Evolutionary conservation across 2,329 filamentous ascomycete species (phyloP), one percentile per base, ranked within the genome.

Genomic region (Aspergillus proliferans): DNA sequence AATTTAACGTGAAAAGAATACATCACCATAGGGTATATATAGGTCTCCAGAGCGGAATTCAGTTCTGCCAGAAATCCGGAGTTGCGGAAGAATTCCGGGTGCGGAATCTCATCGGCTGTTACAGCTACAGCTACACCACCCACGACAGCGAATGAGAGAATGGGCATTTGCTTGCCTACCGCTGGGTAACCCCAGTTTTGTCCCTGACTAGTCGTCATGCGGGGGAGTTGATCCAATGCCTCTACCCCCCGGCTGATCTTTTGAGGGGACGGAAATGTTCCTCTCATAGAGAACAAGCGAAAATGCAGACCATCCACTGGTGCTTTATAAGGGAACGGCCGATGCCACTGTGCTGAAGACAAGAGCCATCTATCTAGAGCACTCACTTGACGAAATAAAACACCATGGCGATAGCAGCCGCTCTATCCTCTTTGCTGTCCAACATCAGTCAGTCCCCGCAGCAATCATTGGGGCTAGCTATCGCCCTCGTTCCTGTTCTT

Each of bases 401-500:
- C 45, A 55, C 18, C 41, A 67, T 67, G 65, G 62, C 64, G 2
- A 58, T 66, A 40, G 53, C 56, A 45, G 48, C 52, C 39, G 52
- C 52, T 8, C 26, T 67, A 12, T 54, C 52, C 3, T 47, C 55
- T 10, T 21, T 67, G 15, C 59, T 64, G 30, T 26, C 45, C 34
- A 51, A 45, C 9, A 33, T 56, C 9, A 21, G 59, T 4, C 26
- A 59, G 21, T 50, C 52, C 30, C 61, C 61, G 15, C 47, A 55
- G 41, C 62, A 56, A 21, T 58, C 56, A 3, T 41, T 64, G 26
- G 53, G 53, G 7, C 38, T 58, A 28, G 44, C 55, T 2, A 26
- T 45, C 2, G 6, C 67, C 45, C 5, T 64, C 9, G 53, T 68
- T 1, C 69, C 74, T 0, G 42, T 75, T 26, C 49, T 75, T 43